These are phyloP conservation scores for Colletotrichum eleusines DNA, from an alignment of 2,329 filamentous ascomycete genomes.

Conservation along the genomic window DNA sequence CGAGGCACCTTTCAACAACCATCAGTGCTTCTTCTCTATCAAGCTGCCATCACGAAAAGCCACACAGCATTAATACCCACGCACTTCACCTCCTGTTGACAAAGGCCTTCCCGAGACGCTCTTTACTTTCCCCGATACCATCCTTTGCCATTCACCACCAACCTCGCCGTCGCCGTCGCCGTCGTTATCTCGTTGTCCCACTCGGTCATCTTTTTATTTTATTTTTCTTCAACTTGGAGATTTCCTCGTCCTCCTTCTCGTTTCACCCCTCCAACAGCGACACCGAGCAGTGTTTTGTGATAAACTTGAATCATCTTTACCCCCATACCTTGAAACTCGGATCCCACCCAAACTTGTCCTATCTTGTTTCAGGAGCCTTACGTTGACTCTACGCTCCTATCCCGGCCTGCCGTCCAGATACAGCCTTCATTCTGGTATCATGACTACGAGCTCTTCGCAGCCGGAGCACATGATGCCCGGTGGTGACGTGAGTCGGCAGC, in stretches of 20 bases:
- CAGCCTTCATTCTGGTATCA: background rate
- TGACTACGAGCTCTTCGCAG: constrained; percentile 27
- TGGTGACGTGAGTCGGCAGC: constrained; percentile 10
- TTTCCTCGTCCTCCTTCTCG: background rate
- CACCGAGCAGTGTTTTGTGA: constrained; percentile 17
- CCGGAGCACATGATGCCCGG: constrained; percentile 17
- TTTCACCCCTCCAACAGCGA: constrained; percentile 15
- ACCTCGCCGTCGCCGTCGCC: background rate
- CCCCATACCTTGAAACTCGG: constrained; percentile 18
- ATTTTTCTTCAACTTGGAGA: constrained; percentile 9
- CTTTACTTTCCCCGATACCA: constrained; percentile 23
- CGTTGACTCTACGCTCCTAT: background rate
- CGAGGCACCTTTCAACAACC: constrained; percentile 12
- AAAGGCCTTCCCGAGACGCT: background rate
- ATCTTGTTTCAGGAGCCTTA: constrained; percentile 26
- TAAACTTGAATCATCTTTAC: background rate
- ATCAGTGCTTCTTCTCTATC: constrained; percentile 13
- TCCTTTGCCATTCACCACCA: background rate
- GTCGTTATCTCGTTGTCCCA: background rate
- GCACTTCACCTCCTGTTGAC: constrained; percentile 8
- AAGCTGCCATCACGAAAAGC: constrained; percentile 21
- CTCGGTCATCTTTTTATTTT: constrained; percentile 1
- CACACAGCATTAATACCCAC: constrained; percentile 31
- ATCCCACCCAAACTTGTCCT: constrained; percentile 24
- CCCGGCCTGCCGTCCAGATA: background rate